Conservation (phyloP, 306 rosid species). For the barrel medic (Medicago truncatula) region MtrunA17r5.0-ANR NC_053048.1:53046001-53046500, state of each 20-base stretch:
- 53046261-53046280: conserved; percentile 30
- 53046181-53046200: conserved; percentile 19
- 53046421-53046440: background rate
- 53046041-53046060: conserved; percentile 58
- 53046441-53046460: conserved; percentile 24
- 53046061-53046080: conserved; percentile 13
- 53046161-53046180: conserved; percentile 51
- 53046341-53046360: conserved; percentile 24
- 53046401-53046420: conserved; percentile 40
- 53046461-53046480: background rate
- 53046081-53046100: conserved; percentile 50
- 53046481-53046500: too few relatives aligned
- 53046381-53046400: conserved; percentile 43
- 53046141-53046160: conserved; percentile 43
- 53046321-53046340: conserved; percentile 26
- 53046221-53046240: conserved; percentile 51
- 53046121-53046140: conserved; percentile 44
- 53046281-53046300: conserved; percentile 9
- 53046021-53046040: background rate
- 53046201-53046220: conserved; percentile 57
- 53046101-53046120: background rate
- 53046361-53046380: conserved; percentile 46
- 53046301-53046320: conserved; percentile 45
- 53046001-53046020: conserved; percentile 52
- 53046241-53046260: conserved; percentile 49